Evolutionary conservation across 805 yeast genomes (phyloP).

Genomic region (Ogataea sp.): DNA sequence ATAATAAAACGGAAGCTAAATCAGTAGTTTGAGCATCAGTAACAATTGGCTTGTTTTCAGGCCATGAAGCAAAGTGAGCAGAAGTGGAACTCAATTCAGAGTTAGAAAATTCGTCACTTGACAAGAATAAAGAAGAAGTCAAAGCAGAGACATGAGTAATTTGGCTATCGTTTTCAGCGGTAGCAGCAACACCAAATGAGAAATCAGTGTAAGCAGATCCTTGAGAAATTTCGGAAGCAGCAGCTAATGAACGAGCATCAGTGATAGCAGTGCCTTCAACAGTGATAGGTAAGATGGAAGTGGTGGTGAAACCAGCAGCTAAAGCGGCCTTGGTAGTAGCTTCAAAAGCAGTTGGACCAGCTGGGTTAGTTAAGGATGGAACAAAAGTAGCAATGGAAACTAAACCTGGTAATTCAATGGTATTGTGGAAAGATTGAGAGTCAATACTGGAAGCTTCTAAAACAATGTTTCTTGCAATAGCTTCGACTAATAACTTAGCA

Average conservation of each 20-base stretch:
- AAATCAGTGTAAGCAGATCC: conserved; percentile 72
- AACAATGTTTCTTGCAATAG: conserved; percentile 65
- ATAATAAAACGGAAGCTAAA: conserved; percentile 81
- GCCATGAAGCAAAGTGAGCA: conserved; percentile 79
- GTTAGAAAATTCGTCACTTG: conserved; percentile 63
- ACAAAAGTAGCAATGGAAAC: conserved; percentile 75
- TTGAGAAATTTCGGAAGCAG: conserved; percentile 48
- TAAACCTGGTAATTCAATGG: conserved; percentile 78
- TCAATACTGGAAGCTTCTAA: conserved; percentile 71
- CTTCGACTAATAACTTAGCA: conserved; percentile 93
- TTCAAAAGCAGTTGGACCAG: conserved; percentile 51
- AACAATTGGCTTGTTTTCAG: conserved; percentile 70
- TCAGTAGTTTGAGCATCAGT: conserved; percentile 91
- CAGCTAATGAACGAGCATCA: conserved; percentile 57
- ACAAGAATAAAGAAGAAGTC: conserved; percentile 77
- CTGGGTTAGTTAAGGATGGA: conserved; percentile 48
- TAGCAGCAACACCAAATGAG: conserved; percentile 77
- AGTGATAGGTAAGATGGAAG: conserved; percentile 70
- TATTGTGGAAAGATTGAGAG: conserved; percentile 84
- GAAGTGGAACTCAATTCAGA: conserved; percentile 73
- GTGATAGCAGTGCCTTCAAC: conserved; percentile 52
- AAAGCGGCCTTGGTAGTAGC: conserved; percentile 62
- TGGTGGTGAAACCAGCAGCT: conserved; percentile 83
- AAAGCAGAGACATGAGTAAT: conserved; percentile 52
- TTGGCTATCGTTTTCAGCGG: conserved; percentile 55